A percentile compares a stretch with the other conserved stretches of the same genome.
Evolutionary conservation across 306 rosid species (phyloP).

Genomic region (Pyrus pyrifolia): DNA sequence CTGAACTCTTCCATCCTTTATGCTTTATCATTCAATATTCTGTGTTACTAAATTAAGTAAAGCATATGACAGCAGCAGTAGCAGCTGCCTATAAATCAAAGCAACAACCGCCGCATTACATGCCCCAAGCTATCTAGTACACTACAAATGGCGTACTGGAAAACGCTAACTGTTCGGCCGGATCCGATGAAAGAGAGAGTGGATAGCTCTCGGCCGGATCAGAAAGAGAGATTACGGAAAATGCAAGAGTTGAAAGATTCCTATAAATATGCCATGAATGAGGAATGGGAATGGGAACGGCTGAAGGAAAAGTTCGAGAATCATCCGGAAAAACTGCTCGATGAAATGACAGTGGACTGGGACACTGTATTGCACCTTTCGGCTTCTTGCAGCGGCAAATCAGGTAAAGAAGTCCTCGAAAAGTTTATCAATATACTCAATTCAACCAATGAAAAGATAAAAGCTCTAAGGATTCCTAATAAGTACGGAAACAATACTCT

Average conservation of each 20-base stretch:
- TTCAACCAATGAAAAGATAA: not conserved
- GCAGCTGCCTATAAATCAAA: not conserved
- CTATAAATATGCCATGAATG: not conserved
- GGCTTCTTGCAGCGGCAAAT: not conserved
- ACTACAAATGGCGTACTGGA: not conserved
- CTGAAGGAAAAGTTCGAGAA: not conserved
- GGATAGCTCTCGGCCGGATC: too few relatives aligned
- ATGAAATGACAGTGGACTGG: not conserved
- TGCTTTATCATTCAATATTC: too few relatives aligned
- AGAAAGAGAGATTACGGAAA: too few relatives aligned
- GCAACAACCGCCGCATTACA: not conserved
- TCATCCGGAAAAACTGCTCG: accelerated
- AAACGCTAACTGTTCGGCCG: not conserved
- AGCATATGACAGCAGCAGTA: not conserved
- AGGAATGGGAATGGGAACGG: not conserved
- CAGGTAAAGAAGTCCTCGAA: not conserved
- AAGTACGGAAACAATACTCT: not conserved
- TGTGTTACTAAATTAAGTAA: not conserved
- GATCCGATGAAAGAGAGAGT: not conserved
- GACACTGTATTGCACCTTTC: slow-evolving; percentile 17
- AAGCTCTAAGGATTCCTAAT: not conserved
- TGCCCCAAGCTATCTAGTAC: not conserved
- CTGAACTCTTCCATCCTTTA: too few relatives aligned
- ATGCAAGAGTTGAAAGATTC: not conserved
- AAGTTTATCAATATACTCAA: not conserved